phyloP scores from a whole-genome alignment of 805 yeast species.

The Jamesozyma jinghongensis region DNA sequence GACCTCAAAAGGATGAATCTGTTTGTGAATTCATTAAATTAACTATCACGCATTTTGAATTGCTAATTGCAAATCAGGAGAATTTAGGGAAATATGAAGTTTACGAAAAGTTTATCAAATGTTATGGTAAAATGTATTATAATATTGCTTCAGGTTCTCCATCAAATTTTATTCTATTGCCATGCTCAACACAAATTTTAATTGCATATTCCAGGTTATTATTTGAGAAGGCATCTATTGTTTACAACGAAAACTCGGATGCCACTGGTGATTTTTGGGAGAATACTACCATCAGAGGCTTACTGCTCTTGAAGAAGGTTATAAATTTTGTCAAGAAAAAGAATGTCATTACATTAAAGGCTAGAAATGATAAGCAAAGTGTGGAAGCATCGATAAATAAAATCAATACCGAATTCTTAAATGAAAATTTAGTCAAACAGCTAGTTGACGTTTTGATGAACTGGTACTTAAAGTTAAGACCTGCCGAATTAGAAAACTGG shows the following conservation, averaged over 20 bases:
- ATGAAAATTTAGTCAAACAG: slow-evolving; percentile 44
- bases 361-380: slow-evolving; percentile 57
- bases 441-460: slow-evolving; percentile 59
- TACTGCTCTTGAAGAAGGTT: slow-evolving; percentile 55
- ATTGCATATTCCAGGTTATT: slow-evolving; percentile 51
- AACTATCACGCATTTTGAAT: slow-evolving; percentile 51
- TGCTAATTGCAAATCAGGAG: slow-evolving; percentile 46
- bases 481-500: slow-evolving; percentile 78
- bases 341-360: slow-evolving; percentile 58
- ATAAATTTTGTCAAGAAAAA: slow-evolving; percentile 53
- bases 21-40: slow-evolving; percentile 52
- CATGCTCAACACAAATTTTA: slow-evolving; percentile 53
- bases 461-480: slow-evolving; percentile 66
- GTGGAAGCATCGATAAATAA: slow-evolving; percentile 46
- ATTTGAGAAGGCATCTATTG: slow-evolving; percentile 52
- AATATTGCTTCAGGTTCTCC: slow-evolving; percentile 53
- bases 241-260: slow-evolving; percentile 46
- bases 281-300: slow-evolving; percentile 54
- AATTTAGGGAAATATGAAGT: slow-evolving; percentile 32
- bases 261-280: slow-evolving; percentile 65
- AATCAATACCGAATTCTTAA: slow-evolving; percentile 48
- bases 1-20: slow-evolving; percentile 47
- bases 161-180: slow-evolving; percentile 59
- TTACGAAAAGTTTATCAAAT: slow-evolving; percentile 62
- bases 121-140: slow-evolving; percentile 66